phyloP scores from a whole-genome alignment of 305 asterid species.

The Rubia tinctorum region DNA sequence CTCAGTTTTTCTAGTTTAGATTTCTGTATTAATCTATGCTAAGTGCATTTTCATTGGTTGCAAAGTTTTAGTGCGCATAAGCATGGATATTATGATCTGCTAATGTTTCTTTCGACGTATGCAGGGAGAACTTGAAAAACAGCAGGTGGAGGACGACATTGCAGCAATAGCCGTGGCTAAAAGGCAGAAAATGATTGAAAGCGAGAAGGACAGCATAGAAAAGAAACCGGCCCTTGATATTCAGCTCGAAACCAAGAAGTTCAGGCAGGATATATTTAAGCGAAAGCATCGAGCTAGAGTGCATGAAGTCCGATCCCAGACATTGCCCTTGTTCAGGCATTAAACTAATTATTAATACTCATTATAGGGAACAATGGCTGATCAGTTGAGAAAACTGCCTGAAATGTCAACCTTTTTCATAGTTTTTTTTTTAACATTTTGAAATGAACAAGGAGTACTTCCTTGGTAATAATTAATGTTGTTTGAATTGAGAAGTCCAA shows the following conservation, averaged over 20 bases:
- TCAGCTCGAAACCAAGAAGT: constrained; percentile 31
- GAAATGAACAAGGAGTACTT: background rate
- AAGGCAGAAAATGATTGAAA: constrained; percentile 31
- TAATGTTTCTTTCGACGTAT: background rate
- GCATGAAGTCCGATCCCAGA: constrained; percentile 18
- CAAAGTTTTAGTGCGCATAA: background rate
- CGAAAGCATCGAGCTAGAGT: constrained; percentile 32
- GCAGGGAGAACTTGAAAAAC: constrained; percentile 30
- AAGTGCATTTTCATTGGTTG: background rate
- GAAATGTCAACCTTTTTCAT: background rate
- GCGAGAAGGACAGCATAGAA: constrained; percentile 33
- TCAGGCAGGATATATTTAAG: constrained; percentile 35
- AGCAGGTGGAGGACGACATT: constrained; percentile 27
- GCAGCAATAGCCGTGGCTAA: constrained; percentile 31
- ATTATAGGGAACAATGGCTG: background rate
- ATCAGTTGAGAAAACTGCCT: constrained; percentile 6
- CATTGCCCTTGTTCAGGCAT: constrained; percentile 15
- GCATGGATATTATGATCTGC: background rate
- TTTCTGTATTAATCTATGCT: background rate
- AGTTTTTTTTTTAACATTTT: background rate
- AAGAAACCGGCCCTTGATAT: constrained; percentile 29
- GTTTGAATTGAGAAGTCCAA: background rate
- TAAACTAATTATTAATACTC: background rate
- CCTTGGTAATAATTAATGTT: background rate
- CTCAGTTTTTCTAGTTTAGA: background rate